A percentile compares a stretch with the other conserved stretches of the same genome.
Evolutionary conservation across 306 rosid genomes (phyloP).

Genomic region (Acacia crassicarpa): DNA sequence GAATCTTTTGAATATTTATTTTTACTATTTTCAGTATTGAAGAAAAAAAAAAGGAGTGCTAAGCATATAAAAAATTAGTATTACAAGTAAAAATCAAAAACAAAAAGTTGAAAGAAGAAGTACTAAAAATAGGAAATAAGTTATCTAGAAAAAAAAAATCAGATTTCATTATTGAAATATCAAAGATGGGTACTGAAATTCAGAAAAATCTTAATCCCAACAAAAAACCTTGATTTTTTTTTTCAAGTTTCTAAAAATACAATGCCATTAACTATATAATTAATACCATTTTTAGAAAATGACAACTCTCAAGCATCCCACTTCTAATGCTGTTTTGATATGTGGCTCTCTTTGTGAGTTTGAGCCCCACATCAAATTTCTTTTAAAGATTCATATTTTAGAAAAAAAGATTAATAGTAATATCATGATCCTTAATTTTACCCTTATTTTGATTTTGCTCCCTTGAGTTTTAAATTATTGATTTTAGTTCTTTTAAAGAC

Average conservation of each 20-base stretch:
- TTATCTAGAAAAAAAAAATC: no score
- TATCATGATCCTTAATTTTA: no score
- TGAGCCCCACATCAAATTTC: not conserved
- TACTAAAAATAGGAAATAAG: not conserved
- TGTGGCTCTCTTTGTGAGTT: not conserved
- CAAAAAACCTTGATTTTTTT: not conserved
- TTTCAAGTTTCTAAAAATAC: no score
- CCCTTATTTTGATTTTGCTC: fast-evolving
- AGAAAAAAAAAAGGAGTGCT: not conserved
- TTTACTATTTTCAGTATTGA: not conserved
- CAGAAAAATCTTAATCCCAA: no score
- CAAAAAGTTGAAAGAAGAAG: not conserved
- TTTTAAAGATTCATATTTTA: no score
- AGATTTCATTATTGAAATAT: no score
- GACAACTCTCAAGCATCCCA: not conserved
- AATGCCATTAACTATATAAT: not conserved
- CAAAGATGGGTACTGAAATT: no score
- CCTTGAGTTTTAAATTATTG: no score
- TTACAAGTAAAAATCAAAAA: not conserved
- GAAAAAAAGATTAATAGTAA: no score
- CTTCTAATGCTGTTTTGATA: not conserved
- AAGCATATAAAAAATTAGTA: not conserved
- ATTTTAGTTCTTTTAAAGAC: no score
- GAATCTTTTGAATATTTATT: not conserved
- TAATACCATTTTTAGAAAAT: not conserved